A percentile compares a stretch with the other conserved stretches of the same genome.
Conservation (phyloP, 257 asterid genomes). For the Solanum ahanhuiri region DNA sequence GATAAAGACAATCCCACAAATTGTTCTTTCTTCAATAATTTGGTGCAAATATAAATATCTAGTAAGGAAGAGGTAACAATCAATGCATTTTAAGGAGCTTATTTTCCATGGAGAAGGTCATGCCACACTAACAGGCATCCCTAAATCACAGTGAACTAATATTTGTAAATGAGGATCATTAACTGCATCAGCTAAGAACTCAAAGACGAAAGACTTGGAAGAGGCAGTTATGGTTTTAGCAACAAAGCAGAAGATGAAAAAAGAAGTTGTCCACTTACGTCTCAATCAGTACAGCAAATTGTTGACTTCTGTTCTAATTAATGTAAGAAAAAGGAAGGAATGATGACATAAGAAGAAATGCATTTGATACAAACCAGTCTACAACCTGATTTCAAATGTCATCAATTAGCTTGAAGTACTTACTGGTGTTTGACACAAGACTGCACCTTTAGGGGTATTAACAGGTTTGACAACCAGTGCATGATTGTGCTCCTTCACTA, state of each 20-base stretch:
- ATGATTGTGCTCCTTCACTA: slow-evolving; percentile 26
- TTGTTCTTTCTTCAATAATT: background rate
- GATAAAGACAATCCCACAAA: background rate
- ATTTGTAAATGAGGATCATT: background rate
- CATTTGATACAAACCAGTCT: background rate
- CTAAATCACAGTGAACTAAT: background rate
- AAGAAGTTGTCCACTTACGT: background rate
- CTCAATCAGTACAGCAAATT: background rate
- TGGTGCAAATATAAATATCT: background rate
- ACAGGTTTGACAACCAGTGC: slow-evolving; percentile 10
- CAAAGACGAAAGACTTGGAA: background rate
- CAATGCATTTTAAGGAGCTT: background rate
- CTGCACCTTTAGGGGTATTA: slow-evolving; percentile 12
- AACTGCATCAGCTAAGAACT: background rate
- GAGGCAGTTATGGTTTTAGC: background rate
- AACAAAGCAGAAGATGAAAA: background rate
- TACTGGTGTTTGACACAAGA: slow-evolving; percentile 18
- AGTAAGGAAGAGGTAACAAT: background rate
- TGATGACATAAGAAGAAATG: background rate
- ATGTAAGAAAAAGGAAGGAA: background rate
- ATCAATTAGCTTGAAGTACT: slow-evolving; percentile 2
- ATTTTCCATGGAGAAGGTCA: background rate
- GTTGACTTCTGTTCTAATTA: background rate
- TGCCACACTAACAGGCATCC: background rate
- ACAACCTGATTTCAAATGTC: background rate